Base-by-base conservation (phyloP, 192 early-diverging fungal genomes). In the Backusella tarrabulga region DNA sequence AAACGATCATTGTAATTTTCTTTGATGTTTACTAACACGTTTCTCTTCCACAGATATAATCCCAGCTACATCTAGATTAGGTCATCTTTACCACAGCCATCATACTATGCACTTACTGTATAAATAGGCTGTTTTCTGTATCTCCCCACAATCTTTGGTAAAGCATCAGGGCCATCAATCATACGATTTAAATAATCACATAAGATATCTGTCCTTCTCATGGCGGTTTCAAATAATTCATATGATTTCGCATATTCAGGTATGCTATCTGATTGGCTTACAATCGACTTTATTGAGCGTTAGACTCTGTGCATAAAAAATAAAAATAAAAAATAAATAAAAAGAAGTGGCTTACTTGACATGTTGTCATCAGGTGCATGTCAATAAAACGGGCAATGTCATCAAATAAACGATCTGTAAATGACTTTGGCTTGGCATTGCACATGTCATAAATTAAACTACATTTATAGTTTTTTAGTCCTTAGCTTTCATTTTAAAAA, bases 361-460 rank as follows among this genome's bases (percentile, higher is more conserved):
- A 56, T n/a, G 7, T 56, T 56, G 19, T n/a, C 52, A 56, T 56
- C 52, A 56, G 21, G 21, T 56, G 52, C 21, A 23, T 9, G 21
- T 56, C 52, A 56, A 56, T 56, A 56, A 56, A 56, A 56, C 21
- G 21, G 8, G 52, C 52, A 56, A 56, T 56, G 54, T 56, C 54
- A 6, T 21, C n/a, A 26, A 56, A 56, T 56, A 56, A 23, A 21
- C 54, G 54, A 56, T 56, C 54, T 21, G 54, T 56, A 56, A 56
- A 56, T 56, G 54, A 56, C 21, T 56, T 56, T 56, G 54, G 54
- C 21, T 56, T 56, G 54, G 54, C 54, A 56, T 56, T 56, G 21
- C 54, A 56, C 54, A 56, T 21, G 54, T 56, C 54, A 56, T 26
- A 56, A 56, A 56, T 56, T 56, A 56, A 56, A 56, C 54, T 56